Evolutionary conservation across 345 rosid species (phyloP).

Genomic region (Eucalyptus curtisii): DNA sequence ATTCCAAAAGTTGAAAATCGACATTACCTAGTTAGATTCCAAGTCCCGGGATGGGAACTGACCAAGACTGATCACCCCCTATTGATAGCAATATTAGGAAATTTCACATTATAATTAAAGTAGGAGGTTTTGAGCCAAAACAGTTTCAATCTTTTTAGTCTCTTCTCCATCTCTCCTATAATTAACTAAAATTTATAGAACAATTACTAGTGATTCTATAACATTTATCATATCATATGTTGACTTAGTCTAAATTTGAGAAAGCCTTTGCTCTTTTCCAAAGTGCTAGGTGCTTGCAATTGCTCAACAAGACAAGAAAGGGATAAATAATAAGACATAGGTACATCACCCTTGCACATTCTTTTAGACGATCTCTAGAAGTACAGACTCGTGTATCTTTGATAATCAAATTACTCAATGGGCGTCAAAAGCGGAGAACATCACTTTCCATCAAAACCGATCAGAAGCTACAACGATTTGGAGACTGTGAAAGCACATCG

Average conservation of each 20-base stretch:
- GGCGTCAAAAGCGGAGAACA: neutral
- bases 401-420: neutral
- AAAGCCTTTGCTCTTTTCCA: neutral
- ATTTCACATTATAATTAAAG: neutral
- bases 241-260: neutral
- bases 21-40: rapidly evolving
- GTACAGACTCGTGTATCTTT: neutral
- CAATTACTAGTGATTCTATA: neutral
- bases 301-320: neutral
- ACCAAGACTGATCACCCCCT: neutral
- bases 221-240: neutral
- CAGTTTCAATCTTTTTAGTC: neutral
- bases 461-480: neutral
- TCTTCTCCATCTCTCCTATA: neutral
- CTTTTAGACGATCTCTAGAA: neutral
- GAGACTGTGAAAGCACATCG: neutral
- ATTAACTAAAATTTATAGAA: neutral
- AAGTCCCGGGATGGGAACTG: rapidly evolving
- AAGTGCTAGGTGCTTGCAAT: neutral
- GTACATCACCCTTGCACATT: neutral
- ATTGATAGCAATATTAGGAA: neutral
- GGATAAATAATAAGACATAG: neutral
- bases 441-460: neutral
- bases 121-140: neutral
- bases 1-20: neutral